Evolutionary conservation across 768 basidiomycete species (phyloP).

Genomic region (Boletus edulis): DNA sequence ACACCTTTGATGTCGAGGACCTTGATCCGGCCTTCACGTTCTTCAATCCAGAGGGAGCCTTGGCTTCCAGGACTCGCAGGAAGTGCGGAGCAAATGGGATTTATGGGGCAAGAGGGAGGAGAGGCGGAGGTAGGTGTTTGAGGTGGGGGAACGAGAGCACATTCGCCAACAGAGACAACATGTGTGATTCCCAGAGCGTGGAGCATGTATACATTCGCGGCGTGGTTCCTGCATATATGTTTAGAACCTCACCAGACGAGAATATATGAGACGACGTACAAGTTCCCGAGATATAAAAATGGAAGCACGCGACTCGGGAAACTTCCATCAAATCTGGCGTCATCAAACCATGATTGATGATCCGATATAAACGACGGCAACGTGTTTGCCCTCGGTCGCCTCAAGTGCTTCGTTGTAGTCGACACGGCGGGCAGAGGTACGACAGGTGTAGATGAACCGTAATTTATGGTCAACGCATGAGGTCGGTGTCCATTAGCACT

Average conservation of each 20-base stretch:
- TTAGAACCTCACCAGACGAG: neutral
- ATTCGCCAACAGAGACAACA: constrained; percentile 96
- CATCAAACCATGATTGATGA: constrained; percentile 94
- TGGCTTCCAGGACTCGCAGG: constrained; percentile 46
- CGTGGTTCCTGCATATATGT: constrained; percentile 69
- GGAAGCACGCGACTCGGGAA: constrained; percentile 93
- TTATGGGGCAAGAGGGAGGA: neutral
- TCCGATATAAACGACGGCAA: constrained; percentile 63
- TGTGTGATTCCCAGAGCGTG: constrained; percentile 95
- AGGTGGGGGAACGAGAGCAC: constrained; percentile 80
- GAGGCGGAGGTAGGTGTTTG: constrained; percentile 29
- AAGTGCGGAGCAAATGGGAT: constrained; percentile 26
- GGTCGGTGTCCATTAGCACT: constrained; percentile 20
- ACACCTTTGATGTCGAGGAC: constrained; percentile 90
- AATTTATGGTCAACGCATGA: constrained; percentile 19
- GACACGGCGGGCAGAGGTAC: constrained; percentile 2
- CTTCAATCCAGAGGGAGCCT: constrained; percentile 84
- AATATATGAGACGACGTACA: constrained; percentile 53
- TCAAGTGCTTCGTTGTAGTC: constrained; percentile 22
- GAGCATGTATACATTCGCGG: constrained; percentile 92
- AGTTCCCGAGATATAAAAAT: constrained; percentile 90
- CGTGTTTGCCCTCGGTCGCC: constrained; percentile 69
- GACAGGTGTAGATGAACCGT: constrained; percentile 15
- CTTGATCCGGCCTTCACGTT: constrained; percentile 84
- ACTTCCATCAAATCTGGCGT: constrained; percentile 89